Evolutionary conservation across 768 basidiomycete species (phyloP), one percentile per base, ranked within the genome.

Genomic region (Panaeolus cyanescens): DNA sequence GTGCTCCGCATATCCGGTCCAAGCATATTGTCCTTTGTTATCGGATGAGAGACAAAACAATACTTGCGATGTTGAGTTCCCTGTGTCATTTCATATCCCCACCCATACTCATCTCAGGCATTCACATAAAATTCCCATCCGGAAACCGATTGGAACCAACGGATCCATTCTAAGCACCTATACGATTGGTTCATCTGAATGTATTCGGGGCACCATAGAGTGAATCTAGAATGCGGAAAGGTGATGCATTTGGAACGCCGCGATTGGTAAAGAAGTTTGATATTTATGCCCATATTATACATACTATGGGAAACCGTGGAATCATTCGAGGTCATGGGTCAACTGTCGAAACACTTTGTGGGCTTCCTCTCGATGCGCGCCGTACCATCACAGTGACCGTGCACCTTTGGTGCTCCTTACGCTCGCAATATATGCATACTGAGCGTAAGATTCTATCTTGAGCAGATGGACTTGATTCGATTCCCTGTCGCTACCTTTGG

Each of bases 251-350:
- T 12, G 22, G 45, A 50, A 50, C 45, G 45, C 45, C 45, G 45
- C 45, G 25, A 28, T 50, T 50, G 45, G 45, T 50, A 50, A 50
- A 28, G 22, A 50, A 50, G 25, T 28, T 50, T 50, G 45, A 50
- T 50, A 50, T 50, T 28, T 50, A 50, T 15, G 45, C 22, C 22
- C 30, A 13, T 28, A 12, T 28, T 28, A 50, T 50, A 50, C 45
- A 50, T 28, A 50, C 45, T 22, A 22, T 15, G 45, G 25, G 25
- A 50, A 28, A 50, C 45, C 45, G 45, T 50, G 45, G 45, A 50
- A 50, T 50, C 22, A 5, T 28, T 25, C 57, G 28, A 57, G 55
- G 62, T 63, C 62, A 64, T 64, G 63, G 33, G 63, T 60, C 45
- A 37, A 55, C 42, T 42, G 31, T 39, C 32, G 32, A 33, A 17